These are phyloP conservation scores for Inosperma sp. DNA, from an alignment of 768 basidiomycete species.

Conservation along the genomic window DNA sequence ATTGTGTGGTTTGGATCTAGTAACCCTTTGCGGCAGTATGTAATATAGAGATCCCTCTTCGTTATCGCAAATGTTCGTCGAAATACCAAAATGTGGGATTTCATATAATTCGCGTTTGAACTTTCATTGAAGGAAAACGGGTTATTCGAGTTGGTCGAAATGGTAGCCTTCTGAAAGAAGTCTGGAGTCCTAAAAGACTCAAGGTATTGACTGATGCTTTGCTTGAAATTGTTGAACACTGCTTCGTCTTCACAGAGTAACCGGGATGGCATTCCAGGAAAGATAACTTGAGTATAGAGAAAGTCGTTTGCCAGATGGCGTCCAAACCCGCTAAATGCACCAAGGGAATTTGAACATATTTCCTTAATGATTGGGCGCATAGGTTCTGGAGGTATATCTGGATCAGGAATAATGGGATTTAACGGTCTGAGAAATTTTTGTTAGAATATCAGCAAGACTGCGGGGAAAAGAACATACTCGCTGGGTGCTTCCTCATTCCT, in stretches of 20 bases:
- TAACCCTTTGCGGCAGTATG: slow-evolving; percentile 2
- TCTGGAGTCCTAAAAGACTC: not conserved
- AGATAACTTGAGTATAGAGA: not conserved
- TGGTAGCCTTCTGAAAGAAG: slow-evolving; percentile 1
- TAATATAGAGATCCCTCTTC: not conserved
- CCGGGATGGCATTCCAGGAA: slow-evolving; percentile 9
- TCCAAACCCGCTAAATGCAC: slow-evolving; percentile 10
- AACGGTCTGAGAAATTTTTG: not conserved
- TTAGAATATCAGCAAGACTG: not conserved
- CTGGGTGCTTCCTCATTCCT: no score
- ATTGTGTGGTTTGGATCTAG: slow-evolving; percentile 10
- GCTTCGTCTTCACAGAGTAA: slow-evolving; percentile 7
- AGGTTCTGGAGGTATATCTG: not conserved
- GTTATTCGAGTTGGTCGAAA: slow-evolving; percentile 3
- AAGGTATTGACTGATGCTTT: slow-evolving; percentile 9
- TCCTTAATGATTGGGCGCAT: slow-evolving; percentile 8
- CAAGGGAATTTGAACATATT: slow-evolving; percentile 1
- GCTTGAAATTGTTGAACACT: not conserved
- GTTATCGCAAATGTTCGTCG: not conserved
- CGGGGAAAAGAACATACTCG: no score
- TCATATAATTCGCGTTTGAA: slow-evolving; percentile 5
- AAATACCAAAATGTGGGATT: slow-evolving; percentile 8
- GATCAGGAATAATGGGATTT: not conserved
- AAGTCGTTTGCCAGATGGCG: slow-evolving; percentile 11
- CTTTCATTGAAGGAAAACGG: slow-evolving; percentile 12